Evolutionary conservation across 306 rosid species (phyloP), one percentile per base, ranked within the genome.

Genomic region (Vigna angularis): DNA sequence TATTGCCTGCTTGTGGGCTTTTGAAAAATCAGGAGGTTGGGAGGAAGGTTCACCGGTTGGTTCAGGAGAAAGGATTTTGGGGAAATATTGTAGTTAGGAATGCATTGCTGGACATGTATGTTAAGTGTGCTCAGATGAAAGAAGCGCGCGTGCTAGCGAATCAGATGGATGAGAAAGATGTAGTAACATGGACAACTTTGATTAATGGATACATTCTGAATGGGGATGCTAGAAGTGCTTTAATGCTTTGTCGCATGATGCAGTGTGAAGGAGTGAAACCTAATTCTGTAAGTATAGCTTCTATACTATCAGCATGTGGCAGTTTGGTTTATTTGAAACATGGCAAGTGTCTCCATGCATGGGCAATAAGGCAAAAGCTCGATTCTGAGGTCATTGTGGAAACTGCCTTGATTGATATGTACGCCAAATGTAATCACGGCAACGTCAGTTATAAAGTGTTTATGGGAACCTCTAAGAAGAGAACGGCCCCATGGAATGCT

Each of bases 131-230:
- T 52, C 53, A 55, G 77, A 88, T 90, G 91, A 73, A 81, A 58
- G 95, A 94, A 65, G 97, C 97, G 0, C 22, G 16, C 66, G 17
- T 50, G 49, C 75, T 92, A 76, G 86, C 86, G 22, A 72, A 82
- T 9, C 79, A 56, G 53, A 84, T 87, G 73, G 70, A 40, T 45
- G 87, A 80, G 82, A 89, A 88, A 78, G 97, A 94, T 69, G 98
- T 92, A 63, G 90, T 94, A 81, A 85, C 95, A 18, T 94, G 98
- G 98, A 89, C 93, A 16, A 89, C 92, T 53, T 83, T 94, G 93
- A 88, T 92, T 48, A 89, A 85, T 72, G 97, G 97, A 63, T 90
- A 84, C 78, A 80, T 94, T 74, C 64, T 88, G 76, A 86, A 89
- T 57, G 89, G 89, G 40, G 92, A 94, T 81, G 76, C 88, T 17